These are phyloP conservation scores for Melampsora americana DNA, from an alignment of 1,284 basidiomycete species.

Conservation along the genomic window DNA sequence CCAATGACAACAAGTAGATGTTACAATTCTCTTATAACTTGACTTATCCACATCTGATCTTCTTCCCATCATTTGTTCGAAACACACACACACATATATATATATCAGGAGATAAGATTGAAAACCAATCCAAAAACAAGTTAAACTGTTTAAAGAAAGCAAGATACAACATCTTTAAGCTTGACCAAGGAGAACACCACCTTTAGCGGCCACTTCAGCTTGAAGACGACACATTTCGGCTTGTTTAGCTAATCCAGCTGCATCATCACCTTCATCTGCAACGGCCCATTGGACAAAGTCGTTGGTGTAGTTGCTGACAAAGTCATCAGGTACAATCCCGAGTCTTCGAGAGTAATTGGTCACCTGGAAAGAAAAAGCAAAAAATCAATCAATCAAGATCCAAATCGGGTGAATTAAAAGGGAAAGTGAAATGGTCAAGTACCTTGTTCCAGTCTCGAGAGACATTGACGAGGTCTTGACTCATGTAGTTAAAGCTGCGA, in stretches of 20 bases:
- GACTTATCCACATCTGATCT: too few relatives aligned
- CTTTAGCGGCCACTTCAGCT: conserved; percentile 31
- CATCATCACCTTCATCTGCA: conserved; percentile 33
- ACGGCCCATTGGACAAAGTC: conserved; percentile 43
- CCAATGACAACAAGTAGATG: too few relatives aligned
- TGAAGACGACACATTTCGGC: conserved; percentile 33
- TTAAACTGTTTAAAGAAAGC: too few relatives aligned
- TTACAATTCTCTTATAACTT: too few relatives aligned
- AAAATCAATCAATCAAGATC: neutral
- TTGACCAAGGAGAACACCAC: conserved; percentile 35
- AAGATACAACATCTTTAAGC: neutral
- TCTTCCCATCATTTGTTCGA: too few relatives aligned
- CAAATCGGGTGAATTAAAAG: neutral
- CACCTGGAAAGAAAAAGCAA: conserved; percentile 50
- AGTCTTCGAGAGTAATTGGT: conserved; percentile 55
- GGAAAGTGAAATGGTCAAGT: neutral
- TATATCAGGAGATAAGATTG: too few relatives aligned
- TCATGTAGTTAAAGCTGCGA: conserved; percentile 55
- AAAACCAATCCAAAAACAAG: too few relatives aligned
- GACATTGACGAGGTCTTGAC: conserved; percentile 51
- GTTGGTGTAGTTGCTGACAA: conserved; percentile 56
- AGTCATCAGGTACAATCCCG: conserved; percentile 52
- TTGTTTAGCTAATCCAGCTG: conserved; percentile 42
- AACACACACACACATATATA: too few relatives aligned
- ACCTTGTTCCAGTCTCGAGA: conserved; percentile 51